Evolutionary conservation across 345 rosid genomes (phyloP), one percentile per base, ranked within the genome.

Genomic region (Tarenaya hassleriana): DNA sequence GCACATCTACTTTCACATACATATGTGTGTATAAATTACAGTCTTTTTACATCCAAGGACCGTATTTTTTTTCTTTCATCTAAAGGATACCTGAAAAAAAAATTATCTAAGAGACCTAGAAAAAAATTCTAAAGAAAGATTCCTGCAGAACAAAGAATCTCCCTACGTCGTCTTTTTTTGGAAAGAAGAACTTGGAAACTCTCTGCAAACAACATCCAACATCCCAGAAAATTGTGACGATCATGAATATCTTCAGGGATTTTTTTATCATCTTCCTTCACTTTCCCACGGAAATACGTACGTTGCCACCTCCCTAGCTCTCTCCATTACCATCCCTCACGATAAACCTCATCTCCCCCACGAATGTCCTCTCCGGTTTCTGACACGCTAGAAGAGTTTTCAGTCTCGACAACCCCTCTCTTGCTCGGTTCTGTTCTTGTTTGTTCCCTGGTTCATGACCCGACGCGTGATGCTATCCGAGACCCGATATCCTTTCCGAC

Each of bases 161-260:
- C 29, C 5, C 29, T 24, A 2, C 5, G 29, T 24, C 29, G 29
- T 24, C 29, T 24, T 24, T 24, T 37, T 37, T 51, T 86, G 69
- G 67, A 88, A 92, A n/a, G 95, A 84, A 64, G 94, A 77, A 32
- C 64, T 69, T 3, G 85, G 78, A n/a, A 73, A 73, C 58, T 85
- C 97, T 67, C 80, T 92, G 57, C 97, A 88, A 6, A 88, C 88
- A 69, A 83, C 82, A 73, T 85, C 99, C 67, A 92, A 52, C 97
- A 85, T 85, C 97, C 95, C 58, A 92, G 60, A 63, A 92, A 92
- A 55, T 92, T 58, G 97, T 92, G 13, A 88, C 98, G 53, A 92
- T 92, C 82, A 92, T 91, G 51, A 92, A 88, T 17, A 92, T 92
- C 56, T 85, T 63, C 5, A 92, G 80, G 8, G 94, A 95, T 42